Evolutionary conservation across 108 stramenopile genomes (phyloP).

Genomic region (Fistulifera solaris): DNA sequence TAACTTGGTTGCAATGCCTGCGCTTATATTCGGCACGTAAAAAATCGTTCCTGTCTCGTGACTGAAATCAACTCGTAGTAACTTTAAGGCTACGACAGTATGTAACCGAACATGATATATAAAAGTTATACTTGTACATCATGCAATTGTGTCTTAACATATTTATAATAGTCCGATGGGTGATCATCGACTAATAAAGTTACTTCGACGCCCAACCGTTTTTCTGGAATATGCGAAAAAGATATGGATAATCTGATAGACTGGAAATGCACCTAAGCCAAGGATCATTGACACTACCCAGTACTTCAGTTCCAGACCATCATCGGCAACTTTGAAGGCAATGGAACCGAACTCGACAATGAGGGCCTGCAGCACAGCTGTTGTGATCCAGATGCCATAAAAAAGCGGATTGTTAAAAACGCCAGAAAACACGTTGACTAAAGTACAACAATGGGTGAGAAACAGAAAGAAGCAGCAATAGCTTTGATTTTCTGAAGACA

Average conservation of each 20-base stretch:
- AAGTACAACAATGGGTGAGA: conserved; percentile 6
- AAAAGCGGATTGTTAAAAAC: conserved; percentile 75
- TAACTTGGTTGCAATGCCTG: too few species aligned
- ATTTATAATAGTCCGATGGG: too few species aligned
- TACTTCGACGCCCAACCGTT: background rate
- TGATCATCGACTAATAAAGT: too few species aligned
- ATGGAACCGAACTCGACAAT: conserved; percentile 88
- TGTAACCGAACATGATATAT: too few species aligned
- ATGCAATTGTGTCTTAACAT: too few species aligned
- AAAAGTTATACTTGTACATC: too few species aligned
- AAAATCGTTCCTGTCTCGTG: too few species aligned
- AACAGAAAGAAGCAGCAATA: background rate
- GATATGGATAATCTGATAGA: conserved; percentile 54
- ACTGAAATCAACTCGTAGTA: too few species aligned
- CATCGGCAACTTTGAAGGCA: conserved; percentile 55
- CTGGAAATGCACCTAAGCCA: conserved; percentile 45
- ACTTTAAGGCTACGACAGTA: too few species aligned
- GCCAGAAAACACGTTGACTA: conserved; percentile 76
- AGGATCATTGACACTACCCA: conserved; percentile 42
- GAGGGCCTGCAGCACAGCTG: conserved; percentile 77
- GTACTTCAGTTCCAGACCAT: conserved; percentile 34
- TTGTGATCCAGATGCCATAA: conserved; percentile 66
- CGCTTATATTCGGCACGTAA: too few species aligned
- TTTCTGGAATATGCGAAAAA: conserved; percentile 9
- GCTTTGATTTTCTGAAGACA: background rate